Base-by-base conservation (phyloP, 169 alveolate species). In the Plasmodium falciparum region DNA sequence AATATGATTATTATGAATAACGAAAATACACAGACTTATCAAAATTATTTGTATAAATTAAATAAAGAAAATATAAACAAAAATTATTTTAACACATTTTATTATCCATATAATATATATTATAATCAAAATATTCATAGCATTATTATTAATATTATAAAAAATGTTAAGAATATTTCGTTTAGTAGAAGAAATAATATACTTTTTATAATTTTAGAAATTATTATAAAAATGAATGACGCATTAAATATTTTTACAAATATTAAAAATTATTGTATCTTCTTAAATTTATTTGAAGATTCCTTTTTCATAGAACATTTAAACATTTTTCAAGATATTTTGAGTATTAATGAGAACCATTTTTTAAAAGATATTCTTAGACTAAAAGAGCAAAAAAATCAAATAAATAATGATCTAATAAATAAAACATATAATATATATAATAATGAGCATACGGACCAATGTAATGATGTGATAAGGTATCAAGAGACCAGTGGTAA, bases 141-240 rank as follows among this genome's bases (percentile, higher is more conserved):
- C 67, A 70, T 88, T 5, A 15, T 73, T 20, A 33, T 63, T n/a
- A 61, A 67, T 20, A 74, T 88, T 7, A 69, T 67, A 22, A 43
- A 80, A 72, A 83, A 63, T 26, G 45, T 91, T 12, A 72, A 54
- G 13, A 91, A 54, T 70, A 74, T 90, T 63, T 78, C 76, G 26
- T 29, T 62, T 7, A 63, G 74, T 11, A 85, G 92, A 74, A 54
- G 93, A 49, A 65, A 43, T 5, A 69, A 63, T 33, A 50, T 26
- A 11, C 50, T 73, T 3, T 71, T 70, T 26, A 17, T 76, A 5
- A 20, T 76, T 29, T n/a, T 76, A 12, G 47, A 76, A 70, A 50
- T 58, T 2, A 39, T 56, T 7, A 22, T 65, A n/a, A 76, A 65
- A 65, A 12, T 76, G 17, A 76, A 65, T 8, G 45, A 47, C 7